A percentile compares a stretch with the other conserved stretches of the same genome.
phyloP scores from a whole-genome alignment of 2,329 filamentous ascomycete genomes.

The Diplocarpon mali region DNA sequence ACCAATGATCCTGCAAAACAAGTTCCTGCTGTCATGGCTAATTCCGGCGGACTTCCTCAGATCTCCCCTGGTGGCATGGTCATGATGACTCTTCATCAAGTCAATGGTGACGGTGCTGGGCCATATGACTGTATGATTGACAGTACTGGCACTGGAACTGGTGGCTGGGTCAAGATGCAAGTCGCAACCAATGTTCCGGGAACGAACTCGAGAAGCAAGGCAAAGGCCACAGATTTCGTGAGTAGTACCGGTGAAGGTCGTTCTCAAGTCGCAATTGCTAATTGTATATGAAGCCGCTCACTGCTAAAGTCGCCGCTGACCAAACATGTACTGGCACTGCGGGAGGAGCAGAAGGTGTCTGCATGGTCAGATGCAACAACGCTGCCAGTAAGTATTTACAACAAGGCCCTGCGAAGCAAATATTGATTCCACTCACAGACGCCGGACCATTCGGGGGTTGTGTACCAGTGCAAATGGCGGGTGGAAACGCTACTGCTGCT shows the following conservation, averaged over 20 bases:
- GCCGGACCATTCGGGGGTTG: constrained; percentile 54
- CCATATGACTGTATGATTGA: constrained; percentile 57
- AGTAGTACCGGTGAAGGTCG: constrained; percentile 4
- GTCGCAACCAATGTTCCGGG: constrained; percentile 44
- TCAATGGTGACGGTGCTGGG: constrained; percentile 52
- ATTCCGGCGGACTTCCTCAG: constrained; percentile 47
- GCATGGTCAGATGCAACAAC: constrained; percentile 53
- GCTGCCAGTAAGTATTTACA: constrained; percentile 30
- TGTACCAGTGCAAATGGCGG: constrained; percentile 41
- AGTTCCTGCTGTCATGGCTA: constrained; percentile 42
- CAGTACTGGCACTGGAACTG: constrained; percentile 42
- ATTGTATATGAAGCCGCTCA: constrained; percentile 37
- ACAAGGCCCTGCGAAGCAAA: neutral
- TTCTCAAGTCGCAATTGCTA: constrained; percentile 1
- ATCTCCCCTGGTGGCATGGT: constrained; percentile 43
- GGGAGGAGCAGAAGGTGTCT: constrained; percentile 47
- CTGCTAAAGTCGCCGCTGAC: constrained; percentile 42
- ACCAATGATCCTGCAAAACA: constrained; percentile 45
- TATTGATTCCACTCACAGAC: neutral
- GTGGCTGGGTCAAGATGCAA: constrained; percentile 39
- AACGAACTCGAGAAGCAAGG: constrained; percentile 34
- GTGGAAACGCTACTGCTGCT: constrained; percentile 15
- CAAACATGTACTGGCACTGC: constrained; percentile 49
- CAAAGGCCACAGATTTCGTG: constrained; percentile 27
- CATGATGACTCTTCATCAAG: constrained; percentile 54